A percentile compares a stretch with the other conserved stretches of the same genome.
phyloP scores from a whole-genome alignment of 1,284 basidiomycete species.

The Ustilago esculenta region DNA sequence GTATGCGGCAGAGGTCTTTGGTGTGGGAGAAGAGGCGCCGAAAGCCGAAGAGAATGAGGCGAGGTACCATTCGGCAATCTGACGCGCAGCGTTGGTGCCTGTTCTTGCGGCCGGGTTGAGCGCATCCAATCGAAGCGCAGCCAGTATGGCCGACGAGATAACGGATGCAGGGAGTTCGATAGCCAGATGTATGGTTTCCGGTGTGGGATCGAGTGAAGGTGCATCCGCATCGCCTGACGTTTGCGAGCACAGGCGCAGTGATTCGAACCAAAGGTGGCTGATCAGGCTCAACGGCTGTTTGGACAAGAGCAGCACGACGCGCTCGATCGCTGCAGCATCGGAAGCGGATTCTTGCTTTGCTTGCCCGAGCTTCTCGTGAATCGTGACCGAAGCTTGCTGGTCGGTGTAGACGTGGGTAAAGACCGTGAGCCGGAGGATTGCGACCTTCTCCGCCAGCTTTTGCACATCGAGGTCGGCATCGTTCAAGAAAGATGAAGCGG shows the following conservation, averaged over 20 bases:
- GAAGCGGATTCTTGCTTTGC: conserved; percentile 10
- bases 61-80: conserved; percentile 57
- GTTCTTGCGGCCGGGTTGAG: conserved; percentile 13
- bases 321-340: conserved; percentile 20
- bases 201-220: conserved; percentile 42
- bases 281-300: conserved; percentile 43
- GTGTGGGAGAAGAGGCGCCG: conserved; percentile 16
- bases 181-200: conserved; percentile 31
- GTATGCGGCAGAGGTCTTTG: conserved; percentile 42
- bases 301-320: conserved; percentile 24
- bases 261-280: conserved; percentile 52
- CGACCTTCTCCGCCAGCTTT: conserved; percentile 32
- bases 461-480: conserved; percentile 21
- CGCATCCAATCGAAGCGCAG: conserved; percentile 48
- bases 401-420: conserved; percentile 46
- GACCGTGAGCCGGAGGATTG: conserved; percentile 49
- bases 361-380: conserved; percentile 22
- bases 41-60: conserved; percentile 41
- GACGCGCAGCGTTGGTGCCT: conserved; percentile 44
- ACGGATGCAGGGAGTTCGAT: conserved; percentile 47
- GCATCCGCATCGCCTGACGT: conserved; percentile 26
- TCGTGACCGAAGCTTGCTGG: conserved; percentile 6
- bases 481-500: conserved; percentile 22
- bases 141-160: conserved; percentile 48
- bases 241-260: conserved; percentile 33